phyloP scores from a whole-genome alignment of 345 rosid genomes.

The Rhodamnia rubescens region DNA sequence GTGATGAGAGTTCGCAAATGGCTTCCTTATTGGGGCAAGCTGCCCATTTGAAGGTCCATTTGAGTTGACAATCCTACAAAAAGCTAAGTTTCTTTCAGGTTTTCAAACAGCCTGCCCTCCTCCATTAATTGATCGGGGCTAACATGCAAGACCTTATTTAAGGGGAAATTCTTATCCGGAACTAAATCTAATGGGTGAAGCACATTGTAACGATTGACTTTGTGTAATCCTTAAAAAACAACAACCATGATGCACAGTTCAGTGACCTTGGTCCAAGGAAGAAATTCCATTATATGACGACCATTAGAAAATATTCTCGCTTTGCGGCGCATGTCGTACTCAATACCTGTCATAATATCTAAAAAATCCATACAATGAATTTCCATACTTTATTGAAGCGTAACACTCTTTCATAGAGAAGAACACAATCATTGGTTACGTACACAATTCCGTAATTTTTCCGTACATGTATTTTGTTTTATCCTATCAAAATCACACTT shows the following conservation, averaged over 20 bases:
- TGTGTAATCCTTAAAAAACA: neutral
- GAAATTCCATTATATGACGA: neutral
- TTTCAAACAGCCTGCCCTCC: neutral
- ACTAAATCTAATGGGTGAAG: neutral
- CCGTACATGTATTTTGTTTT: neutral
- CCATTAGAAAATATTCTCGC: rapidly evolving
- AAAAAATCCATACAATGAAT: neutral
- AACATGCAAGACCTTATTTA: neutral
- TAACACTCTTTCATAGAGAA: neutral
- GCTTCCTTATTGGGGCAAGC: neutral
- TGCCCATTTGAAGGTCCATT: neutral
- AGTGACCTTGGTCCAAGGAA: rapidly evolving
- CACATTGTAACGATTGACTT: neutral
- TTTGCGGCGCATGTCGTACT: neutral
- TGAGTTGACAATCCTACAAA: neutral
- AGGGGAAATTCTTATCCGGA: neutral
- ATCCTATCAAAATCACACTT: neutral
- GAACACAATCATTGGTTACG: rapidly evolving
- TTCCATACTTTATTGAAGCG: neutral
- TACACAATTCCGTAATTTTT: neutral
- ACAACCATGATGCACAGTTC: rapidly evolving
- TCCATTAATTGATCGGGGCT: neutral
- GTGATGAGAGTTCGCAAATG: neutral
- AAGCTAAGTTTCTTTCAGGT: neutral
- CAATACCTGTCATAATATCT: neutral